Evolutionary conservation across 495 filamentous ascomycete genomes (phyloP), one percentile per base, ranked within the genome.

Genomic region (Hypoxylon crocopeplum): DNA sequence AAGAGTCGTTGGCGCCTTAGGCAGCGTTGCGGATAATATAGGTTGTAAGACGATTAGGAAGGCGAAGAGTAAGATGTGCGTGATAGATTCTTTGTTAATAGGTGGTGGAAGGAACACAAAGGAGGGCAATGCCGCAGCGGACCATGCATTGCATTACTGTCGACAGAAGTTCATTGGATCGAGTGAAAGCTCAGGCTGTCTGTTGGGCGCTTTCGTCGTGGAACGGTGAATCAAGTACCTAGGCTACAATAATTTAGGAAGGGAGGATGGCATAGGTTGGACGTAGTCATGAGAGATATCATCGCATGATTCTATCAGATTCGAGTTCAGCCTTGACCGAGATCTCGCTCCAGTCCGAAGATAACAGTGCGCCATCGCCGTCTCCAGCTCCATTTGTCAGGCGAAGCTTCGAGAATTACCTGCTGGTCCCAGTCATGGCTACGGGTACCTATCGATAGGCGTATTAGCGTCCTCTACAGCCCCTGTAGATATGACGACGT

Each of bases 361-460:
- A n/a, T n/a, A n/a, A n/a, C n/a, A n/a, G n/a, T n/a, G n/a, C n/a
- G n/a, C n/a, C n/a, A n/a, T n/a, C n/a, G n/a, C n/a, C n/a, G n/a
- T n/a, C n/a, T n/a, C n/a, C n/a, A n/a, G n/a, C n/a, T 34, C 32
- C 20, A 60, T 60, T 60, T 60, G 56, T 60, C 56, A 60, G 56
- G 34, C 56, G 56, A 60, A 60, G 48, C 19, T 60, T 60, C 56
- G 48, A 60, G 56, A 60, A 60, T 41, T n/a, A n/a, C n/a, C n/a
- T n/a, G n/a, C n/a, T n/a, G n/a, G n/a, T n/a, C n/a, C n/a, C n/a
- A n/a, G n/a, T n/a, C n/a, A n/a, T n/a, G n/a, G n/a, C n/a, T n/a
- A n/a, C n/a, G n/a, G n/a, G n/a, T n/a, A n/a, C n/a, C n/a, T n/a
- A n/a, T n/a, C n/a, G n/a, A n/a, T n/a, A n/a, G n/a, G n/a, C n/a